A percentile compares a stretch with the other conserved stretches of the same genome.
phyloP scores from a whole-genome alignment of 163 green algal genomes.

The Prototheca wickerhamii region DNA sequence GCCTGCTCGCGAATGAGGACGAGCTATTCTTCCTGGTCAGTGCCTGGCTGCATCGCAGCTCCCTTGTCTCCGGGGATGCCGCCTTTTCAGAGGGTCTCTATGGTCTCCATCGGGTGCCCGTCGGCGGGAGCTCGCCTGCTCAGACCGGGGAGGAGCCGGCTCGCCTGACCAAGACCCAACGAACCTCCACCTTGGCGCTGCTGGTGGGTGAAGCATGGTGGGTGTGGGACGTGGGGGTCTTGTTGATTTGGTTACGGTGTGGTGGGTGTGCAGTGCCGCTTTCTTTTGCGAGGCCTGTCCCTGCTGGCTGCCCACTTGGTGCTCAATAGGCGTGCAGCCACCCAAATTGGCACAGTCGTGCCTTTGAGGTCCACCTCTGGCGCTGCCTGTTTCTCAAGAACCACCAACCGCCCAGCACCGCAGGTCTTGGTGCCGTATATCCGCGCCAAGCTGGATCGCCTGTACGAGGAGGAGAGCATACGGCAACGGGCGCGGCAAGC shows the following conservation, averaged over 20 bases:
- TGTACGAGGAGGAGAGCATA: conserved; percentile 25
- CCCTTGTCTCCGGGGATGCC: conserved; percentile 41
- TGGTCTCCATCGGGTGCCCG: conserved; percentile 41
- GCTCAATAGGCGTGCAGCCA: neutral
- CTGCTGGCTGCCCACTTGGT: neutral
- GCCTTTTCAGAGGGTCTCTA: conserved; percentile 81
- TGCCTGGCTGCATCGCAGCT: conserved; percentile 59
- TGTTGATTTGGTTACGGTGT: too few species aligned
- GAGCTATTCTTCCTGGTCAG: conserved; percentile 71
- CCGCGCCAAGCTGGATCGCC: conserved; percentile 47
- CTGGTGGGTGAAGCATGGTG: conserved; percentile 10
- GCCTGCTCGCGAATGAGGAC: conserved; percentile 64
- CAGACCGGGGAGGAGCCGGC: neutral
- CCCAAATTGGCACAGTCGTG: too few species aligned
- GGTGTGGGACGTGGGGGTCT: too few species aligned
- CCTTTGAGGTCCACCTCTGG: conserved; percentile 4
- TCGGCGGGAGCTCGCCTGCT: too few species aligned
- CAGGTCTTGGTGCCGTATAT: conserved; percentile 57
- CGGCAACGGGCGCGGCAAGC: neutral
- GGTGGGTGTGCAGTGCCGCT: too few species aligned
- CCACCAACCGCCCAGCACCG: neutral
- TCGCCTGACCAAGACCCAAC: neutral
- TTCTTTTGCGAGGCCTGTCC: too few species aligned
- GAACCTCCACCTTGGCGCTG: conserved; percentile 7
- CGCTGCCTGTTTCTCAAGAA: neutral